phyloP scores from a whole-genome alignment of 2,329 filamentous ascomycete genomes.

The Xylariomycetidae sp. region DNA sequence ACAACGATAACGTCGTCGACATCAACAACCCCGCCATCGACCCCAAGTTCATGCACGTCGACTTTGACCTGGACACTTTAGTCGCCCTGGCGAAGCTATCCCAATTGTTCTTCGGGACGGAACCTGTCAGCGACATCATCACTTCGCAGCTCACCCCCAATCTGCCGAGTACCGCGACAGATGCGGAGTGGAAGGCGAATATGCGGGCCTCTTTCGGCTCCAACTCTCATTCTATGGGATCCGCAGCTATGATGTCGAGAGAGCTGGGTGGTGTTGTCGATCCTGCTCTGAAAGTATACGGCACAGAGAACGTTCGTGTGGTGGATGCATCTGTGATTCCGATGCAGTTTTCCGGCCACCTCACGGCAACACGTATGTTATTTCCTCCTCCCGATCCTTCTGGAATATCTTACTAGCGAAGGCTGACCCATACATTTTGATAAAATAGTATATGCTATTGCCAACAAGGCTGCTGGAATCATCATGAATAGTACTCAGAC shows the following conservation, averaged over 20 bases:
- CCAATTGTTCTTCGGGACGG: slow-evolving; percentile 26
- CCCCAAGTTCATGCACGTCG: slow-evolving; percentile 29
- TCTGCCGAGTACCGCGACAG: too few relatives aligned
- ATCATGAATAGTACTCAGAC: too few relatives aligned
- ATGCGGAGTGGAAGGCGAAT: too few relatives aligned
- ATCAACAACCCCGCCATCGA: slow-evolving; percentile 32
- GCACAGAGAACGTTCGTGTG: slow-evolving; percentile 1
- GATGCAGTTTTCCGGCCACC: background rate
- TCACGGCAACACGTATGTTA: too few relatives aligned
- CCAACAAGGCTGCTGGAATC: too few relatives aligned
- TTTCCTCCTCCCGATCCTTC: too few relatives aligned
- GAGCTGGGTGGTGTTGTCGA: slow-evolving; percentile 3
- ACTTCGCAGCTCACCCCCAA: too few relatives aligned
- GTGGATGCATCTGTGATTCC: slow-evolving; percentile 3
- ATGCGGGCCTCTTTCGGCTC: too few relatives aligned
- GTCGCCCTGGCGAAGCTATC: slow-evolving; percentile 24
- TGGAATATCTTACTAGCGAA: too few relatives aligned
- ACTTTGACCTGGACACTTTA: slow-evolving; percentile 30
- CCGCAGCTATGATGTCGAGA: background rate
- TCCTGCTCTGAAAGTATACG: background rate
- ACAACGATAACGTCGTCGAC: too few relatives aligned
- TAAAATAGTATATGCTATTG: too few relatives aligned
- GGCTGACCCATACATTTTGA: too few relatives aligned
- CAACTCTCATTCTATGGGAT: slow-evolving; percentile 1
- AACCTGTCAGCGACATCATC: slow-evolving; percentile 20